These are phyloP conservation scores for Vitis labrusca DNA, from an alignment of 164 flowering plant species.

Conservation along the genomic window DNA sequence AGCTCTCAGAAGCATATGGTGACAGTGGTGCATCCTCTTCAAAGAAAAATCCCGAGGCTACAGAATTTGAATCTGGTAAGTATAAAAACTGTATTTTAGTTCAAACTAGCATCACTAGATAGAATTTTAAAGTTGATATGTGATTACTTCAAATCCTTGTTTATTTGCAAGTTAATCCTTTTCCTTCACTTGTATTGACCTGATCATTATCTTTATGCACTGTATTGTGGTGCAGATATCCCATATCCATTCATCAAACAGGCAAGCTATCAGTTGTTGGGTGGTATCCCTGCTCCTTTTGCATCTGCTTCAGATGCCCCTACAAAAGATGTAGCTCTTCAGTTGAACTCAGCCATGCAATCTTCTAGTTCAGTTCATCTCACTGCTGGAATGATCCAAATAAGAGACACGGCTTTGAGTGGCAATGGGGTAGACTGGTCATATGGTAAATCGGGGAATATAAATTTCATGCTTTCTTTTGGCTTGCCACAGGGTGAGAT, in stretches of 20 bases:
- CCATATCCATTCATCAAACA: slow-evolving; percentile 32
- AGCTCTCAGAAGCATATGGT: slow-evolving; percentile 12
- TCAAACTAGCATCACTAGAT: neutral
- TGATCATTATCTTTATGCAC: neutral
- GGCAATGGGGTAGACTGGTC: slow-evolving; percentile 33
- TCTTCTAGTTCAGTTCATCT: slow-evolving; percentile 50
- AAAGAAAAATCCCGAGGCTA: slow-evolving; percentile 23
- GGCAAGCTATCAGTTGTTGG: slow-evolving; percentile 44
- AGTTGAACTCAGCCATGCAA: slow-evolving; percentile 33
- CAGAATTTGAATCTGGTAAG: slow-evolving; percentile 30
- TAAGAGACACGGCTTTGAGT: slow-evolving; percentile 26
- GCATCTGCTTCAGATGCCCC: slow-evolving; percentile 66
- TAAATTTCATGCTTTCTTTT: slow-evolving; percentile 38
- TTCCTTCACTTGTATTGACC: neutral
- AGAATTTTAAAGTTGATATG: too few relatives aligned
- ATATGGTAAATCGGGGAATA: slow-evolving; percentile 32
- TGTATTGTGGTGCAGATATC: slow-evolving; percentile 36
- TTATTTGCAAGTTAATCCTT: too few relatives aligned
- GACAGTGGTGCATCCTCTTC: slow-evolving; percentile 45
- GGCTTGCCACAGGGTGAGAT: slow-evolving; percentile 21
- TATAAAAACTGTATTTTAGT: neutral
- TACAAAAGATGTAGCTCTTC: slow-evolving; percentile 36
- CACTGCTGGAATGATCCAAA: slow-evolving; percentile 58
- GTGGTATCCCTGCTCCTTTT: slow-evolving; percentile 57
- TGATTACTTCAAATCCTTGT: too few relatives aligned